Percentiles rank a stretch among this genome's conserved stretches.
Evolutionary conservation across 306 rosid species (phyloP).

Genomic region (Lathyrus sativus): DNA sequence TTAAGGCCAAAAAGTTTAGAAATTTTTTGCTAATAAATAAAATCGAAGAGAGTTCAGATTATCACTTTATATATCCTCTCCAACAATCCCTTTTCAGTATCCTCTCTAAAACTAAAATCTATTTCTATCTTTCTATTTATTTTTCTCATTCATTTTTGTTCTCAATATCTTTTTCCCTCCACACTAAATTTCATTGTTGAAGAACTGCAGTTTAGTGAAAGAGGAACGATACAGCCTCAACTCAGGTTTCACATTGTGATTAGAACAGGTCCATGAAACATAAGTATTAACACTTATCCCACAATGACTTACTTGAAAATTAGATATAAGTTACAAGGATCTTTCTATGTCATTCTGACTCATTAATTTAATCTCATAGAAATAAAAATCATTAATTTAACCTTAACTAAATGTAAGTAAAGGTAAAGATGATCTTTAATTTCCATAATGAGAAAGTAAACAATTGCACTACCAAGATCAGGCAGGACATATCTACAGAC

Average conservation of each 20-base stretch:
- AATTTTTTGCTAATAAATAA: too few relatives aligned
- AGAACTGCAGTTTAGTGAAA: neutral
- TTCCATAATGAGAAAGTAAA: slow-evolving; percentile 38
- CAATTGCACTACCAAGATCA: slow-evolving; percentile 35
- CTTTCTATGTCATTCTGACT: neutral
- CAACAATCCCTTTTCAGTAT: neutral
- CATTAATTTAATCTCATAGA: neutral
- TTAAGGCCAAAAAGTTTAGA: too few relatives aligned
- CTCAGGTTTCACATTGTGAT: neutral
- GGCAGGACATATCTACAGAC: slow-evolving; percentile 53
- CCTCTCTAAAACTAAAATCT: neutral
- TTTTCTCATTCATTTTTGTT: too few relatives aligned
- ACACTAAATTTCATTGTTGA: neutral
- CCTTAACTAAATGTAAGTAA: slow-evolving; percentile 18
- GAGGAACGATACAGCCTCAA: neutral
- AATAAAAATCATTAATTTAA: slow-evolving; percentile 3
- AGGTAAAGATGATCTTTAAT: slow-evolving; percentile 32
- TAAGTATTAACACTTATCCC: neutral
- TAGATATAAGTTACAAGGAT: neutral
- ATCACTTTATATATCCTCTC: neutral
- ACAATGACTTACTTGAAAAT: neutral
- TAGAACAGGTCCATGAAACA: neutral
- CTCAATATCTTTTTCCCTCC: neutral
- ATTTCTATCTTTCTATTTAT: neutral
- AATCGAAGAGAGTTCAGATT: too few relatives aligned